phyloP scores from a whole-genome alignment of 2,329 filamentous ascomycete genomes.

The Trichoderma koningii region DNA sequence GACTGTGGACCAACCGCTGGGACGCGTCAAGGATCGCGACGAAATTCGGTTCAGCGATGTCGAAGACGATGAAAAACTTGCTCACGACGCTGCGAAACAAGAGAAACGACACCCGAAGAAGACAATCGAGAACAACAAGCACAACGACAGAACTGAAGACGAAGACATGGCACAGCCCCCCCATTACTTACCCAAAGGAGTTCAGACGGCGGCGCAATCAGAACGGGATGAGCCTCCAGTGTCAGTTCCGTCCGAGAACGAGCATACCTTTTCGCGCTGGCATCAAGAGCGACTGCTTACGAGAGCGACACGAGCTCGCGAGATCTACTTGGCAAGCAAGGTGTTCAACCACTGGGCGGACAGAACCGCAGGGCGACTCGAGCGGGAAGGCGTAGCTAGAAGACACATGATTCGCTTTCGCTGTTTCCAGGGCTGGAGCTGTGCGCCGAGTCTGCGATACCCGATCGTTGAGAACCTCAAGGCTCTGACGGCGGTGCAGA shows the following conservation, averaged over 20 bases:
- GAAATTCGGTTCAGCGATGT: neutral
- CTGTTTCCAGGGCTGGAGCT: slow-evolving; percentile 43
- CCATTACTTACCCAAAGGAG: neutral
- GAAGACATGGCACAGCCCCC: neutral
- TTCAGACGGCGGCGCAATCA: neutral
- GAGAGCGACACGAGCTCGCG: slow-evolving; percentile 63
- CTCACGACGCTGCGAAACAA: neutral
- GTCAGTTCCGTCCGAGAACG: neutral
- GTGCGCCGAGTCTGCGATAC: slow-evolving; percentile 37
- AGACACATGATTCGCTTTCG: slow-evolving; percentile 67
- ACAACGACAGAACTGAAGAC: neutral
- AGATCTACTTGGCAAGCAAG: slow-evolving; percentile 58
- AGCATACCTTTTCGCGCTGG: neutral
- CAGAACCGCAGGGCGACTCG: slow-evolving; percentile 63
- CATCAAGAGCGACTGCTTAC: slow-evolving; percentile 38
- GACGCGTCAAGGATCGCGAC: neutral
- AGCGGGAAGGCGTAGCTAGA: slow-evolving; percentile 67
- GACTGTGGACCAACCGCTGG: neutral
- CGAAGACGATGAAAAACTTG: neutral
- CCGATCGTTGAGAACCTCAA: slow-evolving; percentile 39
- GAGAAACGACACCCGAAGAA: neutral
- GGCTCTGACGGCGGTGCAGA: slow-evolving; percentile 37
- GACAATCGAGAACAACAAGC: neutral
- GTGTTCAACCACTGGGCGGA: slow-evolving; percentile 61
- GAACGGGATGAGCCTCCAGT: neutral